phyloP scores from a whole-genome alignment of 495 filamentous ascomycete genomes.

The Xylaria longipes region DNA sequence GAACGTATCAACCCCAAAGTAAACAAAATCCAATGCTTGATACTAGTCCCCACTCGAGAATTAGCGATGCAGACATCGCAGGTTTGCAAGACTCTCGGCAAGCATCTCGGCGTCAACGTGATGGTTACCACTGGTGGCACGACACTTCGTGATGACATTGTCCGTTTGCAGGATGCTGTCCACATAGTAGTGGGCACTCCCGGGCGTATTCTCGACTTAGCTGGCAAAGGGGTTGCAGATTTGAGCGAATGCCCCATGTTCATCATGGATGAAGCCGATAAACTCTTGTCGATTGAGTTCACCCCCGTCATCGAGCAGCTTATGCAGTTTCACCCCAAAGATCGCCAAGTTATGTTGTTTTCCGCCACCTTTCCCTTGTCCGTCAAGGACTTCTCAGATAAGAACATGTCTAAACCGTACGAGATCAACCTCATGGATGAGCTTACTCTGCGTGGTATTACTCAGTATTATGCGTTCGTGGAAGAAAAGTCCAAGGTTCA shows the following conservation, averaged over 20 bases:
- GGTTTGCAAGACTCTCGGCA: constrained; percentile 97
- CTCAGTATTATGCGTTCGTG: constrained; percentile 98
- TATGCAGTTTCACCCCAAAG: constrained; percentile 89
- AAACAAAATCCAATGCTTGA: constrained; percentile 92
- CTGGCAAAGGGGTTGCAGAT: constrained; percentile 93
- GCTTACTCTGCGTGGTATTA: constrained; percentile 95
- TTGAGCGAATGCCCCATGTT: constrained; percentile 96
- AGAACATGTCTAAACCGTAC: constrained; percentile 93
- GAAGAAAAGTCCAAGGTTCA: constrained; percentile 99
- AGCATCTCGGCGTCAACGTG: constrained; percentile 95
- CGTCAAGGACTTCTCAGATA: constrained; percentile 97
- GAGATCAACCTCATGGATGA: constrained; percentile 99
- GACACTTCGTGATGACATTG: constrained; percentile 93
- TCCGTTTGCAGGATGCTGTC: constrained; percentile 89
- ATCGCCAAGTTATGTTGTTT: constrained; percentile 98
- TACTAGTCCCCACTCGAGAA: constrained; percentile 95
- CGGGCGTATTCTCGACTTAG: constrained; percentile 91
- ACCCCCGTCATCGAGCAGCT: constrained; percentile 97
- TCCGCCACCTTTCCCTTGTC: constrained; percentile 96
- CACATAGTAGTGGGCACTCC: constrained; percentile 98
- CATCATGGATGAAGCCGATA: constrained; percentile 99
- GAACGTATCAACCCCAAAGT: constrained; percentile 95
- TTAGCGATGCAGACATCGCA: constrained; percentile 98
- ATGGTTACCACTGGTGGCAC: constrained; percentile 99
- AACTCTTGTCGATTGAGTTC: constrained; percentile 94